A percentile compares a stretch with the other conserved stretches of the same genome.
Conservation (phyloP, 495 filamentous ascomycete genomes). For the Penicillium parvum region DNA sequence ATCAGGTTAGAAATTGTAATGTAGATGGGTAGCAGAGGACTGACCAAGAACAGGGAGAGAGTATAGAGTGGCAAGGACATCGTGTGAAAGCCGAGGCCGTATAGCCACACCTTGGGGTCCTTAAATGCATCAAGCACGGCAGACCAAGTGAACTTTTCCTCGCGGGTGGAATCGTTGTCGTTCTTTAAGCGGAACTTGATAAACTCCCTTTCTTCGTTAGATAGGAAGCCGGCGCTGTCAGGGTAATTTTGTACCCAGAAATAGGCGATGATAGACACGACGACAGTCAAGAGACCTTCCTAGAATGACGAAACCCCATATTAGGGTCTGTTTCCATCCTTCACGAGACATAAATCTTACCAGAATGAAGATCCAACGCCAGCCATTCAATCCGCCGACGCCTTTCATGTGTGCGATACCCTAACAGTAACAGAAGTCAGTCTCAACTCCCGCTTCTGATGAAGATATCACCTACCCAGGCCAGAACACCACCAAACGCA, state of each 20-base stretch:
- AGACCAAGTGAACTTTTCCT: conserved; percentile 63
- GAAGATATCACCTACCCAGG: conserved; percentile 39
- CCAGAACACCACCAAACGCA: conserved; percentile 74
- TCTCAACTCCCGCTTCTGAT: neutral
- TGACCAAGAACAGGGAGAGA: conserved; percentile 67
- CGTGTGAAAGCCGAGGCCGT: conserved; percentile 68
- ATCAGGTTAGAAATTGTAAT: neutral
- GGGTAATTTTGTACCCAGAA: conserved; percentile 74
- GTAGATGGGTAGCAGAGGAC: conserved; percentile 5
- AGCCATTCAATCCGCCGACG: conserved; percentile 61
- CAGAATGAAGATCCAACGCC: conserved; percentile 82
- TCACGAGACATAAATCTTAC: conserved; percentile 18
- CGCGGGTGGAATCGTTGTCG: conserved; percentile 56
- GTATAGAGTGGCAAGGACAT: conserved; percentile 76
- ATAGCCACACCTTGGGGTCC: conserved; percentile 73
- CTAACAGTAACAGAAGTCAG: conserved; percentile 21
- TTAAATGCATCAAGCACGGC: conserved; percentile 59
- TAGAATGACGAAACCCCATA: conserved; percentile 11
- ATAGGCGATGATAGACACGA: conserved; percentile 58
- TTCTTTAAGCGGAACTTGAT: conserved; percentile 56
- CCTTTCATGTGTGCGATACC: conserved; percentile 57
- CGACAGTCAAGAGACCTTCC: conserved; percentile 67
- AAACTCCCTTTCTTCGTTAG: conserved; percentile 55
- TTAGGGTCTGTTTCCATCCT: conserved; percentile 24
- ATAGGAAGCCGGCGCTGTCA: conserved; percentile 61